phyloP scores from a whole-genome alignment of 2,329 filamentous ascomycete genomes.

The Ophiocordyceps camponoti-rufipedis region DNA sequence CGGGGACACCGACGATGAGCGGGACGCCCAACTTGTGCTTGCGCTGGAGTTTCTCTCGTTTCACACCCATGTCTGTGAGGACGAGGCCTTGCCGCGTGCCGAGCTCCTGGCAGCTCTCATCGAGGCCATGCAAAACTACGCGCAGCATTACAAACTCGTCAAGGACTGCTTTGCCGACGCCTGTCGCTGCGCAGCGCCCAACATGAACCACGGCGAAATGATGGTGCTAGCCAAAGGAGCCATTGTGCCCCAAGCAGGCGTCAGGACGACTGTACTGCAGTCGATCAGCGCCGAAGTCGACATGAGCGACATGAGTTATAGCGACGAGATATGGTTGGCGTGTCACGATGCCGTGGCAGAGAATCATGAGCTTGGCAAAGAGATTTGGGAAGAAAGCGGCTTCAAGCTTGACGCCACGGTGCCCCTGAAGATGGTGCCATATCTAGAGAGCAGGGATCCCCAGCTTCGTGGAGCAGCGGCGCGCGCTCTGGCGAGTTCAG shows the following conservation, averaged over 20 bases:
- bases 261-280: constrained; percentile 72
- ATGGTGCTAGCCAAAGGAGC: constrained; percentile 56
- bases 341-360: constrained; percentile 83
- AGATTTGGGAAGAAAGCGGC: constrained; percentile 91
- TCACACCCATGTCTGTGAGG: constrained; percentile 64
- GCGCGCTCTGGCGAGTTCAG: constrained; percentile 59
- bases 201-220: constrained; percentile 58
- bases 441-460: constrained; percentile 60
- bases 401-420: constrained; percentile 51
- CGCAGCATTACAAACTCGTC: constrained; percentile 85
- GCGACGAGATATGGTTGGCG: constrained; percentile 82
- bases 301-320: constrained; percentile 70
- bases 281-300: constrained; percentile 85
- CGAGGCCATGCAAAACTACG: constrained; percentile 69
- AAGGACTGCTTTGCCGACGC: constrained; percentile 84
- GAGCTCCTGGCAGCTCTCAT: constrained; percentile 58
- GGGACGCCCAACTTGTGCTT: constrained; percentile 76
- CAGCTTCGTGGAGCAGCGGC: constrained; percentile 75
- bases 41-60: constrained; percentile 78
- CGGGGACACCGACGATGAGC: constrained; percentile 53
- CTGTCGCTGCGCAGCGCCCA: constrained; percentile 67
- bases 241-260: constrained; percentile 61
- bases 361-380: constrained; percentile 63
- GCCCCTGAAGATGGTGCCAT: constrained; percentile 52
- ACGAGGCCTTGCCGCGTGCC: constrained; percentile 57